Base-by-base conservation (phyloP, 169 alveolate species). In the Plasmodium cynomolgi region DNA sequence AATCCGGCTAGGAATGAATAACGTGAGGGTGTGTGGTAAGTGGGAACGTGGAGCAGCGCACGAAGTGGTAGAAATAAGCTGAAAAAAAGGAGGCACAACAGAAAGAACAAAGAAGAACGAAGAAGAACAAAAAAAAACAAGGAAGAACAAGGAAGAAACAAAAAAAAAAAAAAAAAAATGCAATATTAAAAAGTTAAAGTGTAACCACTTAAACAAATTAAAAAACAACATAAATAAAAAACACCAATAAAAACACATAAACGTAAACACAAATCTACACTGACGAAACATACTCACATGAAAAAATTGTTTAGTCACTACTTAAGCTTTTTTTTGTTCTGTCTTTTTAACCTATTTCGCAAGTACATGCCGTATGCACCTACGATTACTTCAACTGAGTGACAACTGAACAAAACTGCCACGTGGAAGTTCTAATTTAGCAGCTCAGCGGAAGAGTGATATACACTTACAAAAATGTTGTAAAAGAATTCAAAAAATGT, bases 261-360 rank as follows among this genome's bases (percentile, higher is more conserved):
- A 26, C 5, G 31, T 62, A 68, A 68, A 68, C 31, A 26, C 37
- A 68, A 62, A 68, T 68, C n/a, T 68, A 29, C 37, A 68, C n/a
- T 68, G 7, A 20, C 34, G 37, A 68, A 29, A 68, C 0, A 68
- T 26, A 23, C 62, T 50, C 8, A 13, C 37, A 20, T 68, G 31
- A 68, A 68, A 68, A 68, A 68, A 68, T 68, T 68, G 37, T 68
- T 68, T 68, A 68, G 41, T 68, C 77, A 23, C 77, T 68, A 68
- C 15, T 62, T 20, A 68, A 68, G 37, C 77, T 68, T 68, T 68
- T 68, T 68, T 68, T 68, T 68, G 37, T 68, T 68, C 77, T 68
- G 77, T 68, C 77, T 68, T 68, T 26, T 68, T 68, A 68, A 29
- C 39, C 31, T 20, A 29, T 29, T 68, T 68, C n/a, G 6, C 37